These are phyloP conservation scores for Trichoderma reesei DNA, from an alignment of 495 filamentous ascomycete genomes.

Conservation along the genomic window DNA sequence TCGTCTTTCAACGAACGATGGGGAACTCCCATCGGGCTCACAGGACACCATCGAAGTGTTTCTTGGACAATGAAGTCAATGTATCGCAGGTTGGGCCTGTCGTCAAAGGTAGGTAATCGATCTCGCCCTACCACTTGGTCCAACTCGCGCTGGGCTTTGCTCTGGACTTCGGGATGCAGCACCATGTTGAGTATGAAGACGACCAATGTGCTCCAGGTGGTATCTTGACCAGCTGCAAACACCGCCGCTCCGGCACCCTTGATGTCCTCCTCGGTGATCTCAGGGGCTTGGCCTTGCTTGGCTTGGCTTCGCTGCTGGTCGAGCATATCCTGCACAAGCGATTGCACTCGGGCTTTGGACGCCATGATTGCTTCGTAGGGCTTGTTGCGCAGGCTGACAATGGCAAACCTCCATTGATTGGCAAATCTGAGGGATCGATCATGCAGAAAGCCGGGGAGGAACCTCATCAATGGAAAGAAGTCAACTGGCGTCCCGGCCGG, in stretches of 20 bases:
- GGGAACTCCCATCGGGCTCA: constrained; percentile 44
- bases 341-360: constrained; percentile 2
- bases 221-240: constrained; percentile 34
- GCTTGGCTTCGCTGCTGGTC: constrained; percentile 16
- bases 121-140: constrained; percentile 40
- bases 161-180: constrained; percentile 32
- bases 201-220: constrained; percentile 27
- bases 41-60: constrained; percentile 45
- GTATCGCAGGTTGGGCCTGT: constrained; percentile 40
- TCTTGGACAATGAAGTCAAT: constrained; percentile 41
- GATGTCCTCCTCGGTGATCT: constrained; percentile 29
- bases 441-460: background rate
- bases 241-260: constrained; percentile 34
- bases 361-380: background rate
- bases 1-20: constrained; percentile 43
- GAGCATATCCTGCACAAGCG: constrained; percentile 19
- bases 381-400: constrained; percentile 17
- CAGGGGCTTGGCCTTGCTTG: constrained; percentile 19
- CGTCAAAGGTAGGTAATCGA: constrained; percentile 39
- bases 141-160: constrained; percentile 44
- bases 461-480: constrained; percentile 24
- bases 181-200: constrained; percentile 27
- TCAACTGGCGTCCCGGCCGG: constrained; percentile 36
- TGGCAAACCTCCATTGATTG: constrained; percentile 21
- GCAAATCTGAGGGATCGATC: constrained; percentile 10